Percentiles rank a stretch among this genome's conserved stretches.
These are phyloP conservation scores for Coemansia pectinata DNA, from an alignment of 192 early-diverging fungal genomes.

Conservation along the genomic window DNA sequence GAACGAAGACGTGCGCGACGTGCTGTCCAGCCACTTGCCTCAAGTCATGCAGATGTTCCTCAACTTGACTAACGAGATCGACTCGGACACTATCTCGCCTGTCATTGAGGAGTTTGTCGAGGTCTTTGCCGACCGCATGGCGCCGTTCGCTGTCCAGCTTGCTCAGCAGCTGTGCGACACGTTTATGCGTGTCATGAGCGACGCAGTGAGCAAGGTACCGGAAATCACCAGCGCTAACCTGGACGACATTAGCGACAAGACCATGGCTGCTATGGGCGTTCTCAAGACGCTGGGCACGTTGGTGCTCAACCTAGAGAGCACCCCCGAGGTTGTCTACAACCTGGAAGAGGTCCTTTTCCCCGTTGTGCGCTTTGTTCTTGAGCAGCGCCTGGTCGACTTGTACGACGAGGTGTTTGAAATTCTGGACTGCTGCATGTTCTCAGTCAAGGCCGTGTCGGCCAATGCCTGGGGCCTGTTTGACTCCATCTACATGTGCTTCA, in stretches of 20 bases:
- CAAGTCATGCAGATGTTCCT: constrained; percentile 87
- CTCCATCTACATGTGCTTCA: constrained; percentile 75
- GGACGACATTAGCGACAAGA: constrained; percentile 78
- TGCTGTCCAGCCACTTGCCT: constrained; percentile 77
- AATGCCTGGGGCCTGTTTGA: constrained; percentile 85
- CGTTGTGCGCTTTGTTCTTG: constrained; percentile 74
- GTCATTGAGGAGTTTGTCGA: constrained; percentile 93
- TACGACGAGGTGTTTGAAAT: constrained; percentile 89
- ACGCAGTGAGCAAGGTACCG: constrained; percentile 54
- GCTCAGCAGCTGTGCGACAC: constrained; percentile 83
- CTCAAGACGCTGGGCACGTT: constrained; percentile 89
- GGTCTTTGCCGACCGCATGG: constrained; percentile 85
- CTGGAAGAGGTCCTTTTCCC: constrained; percentile 81
- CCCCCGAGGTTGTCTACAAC: constrained; percentile 74
- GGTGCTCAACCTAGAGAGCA: constrained; percentile 81
- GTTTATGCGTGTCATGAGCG: constrained; percentile 85
- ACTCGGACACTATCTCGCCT: constrained; percentile 83
- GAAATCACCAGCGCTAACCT: constrained; percentile 55
- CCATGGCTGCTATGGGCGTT: constrained; percentile 85
- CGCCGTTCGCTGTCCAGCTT: constrained; percentile 91
- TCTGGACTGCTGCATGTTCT: constrained; percentile 85
- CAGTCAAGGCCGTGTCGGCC: constrained; percentile 77
- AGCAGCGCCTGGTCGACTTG: constrained; percentile 69
- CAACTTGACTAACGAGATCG: constrained; percentile 87
- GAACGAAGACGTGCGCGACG: constrained; percentile 70